Conservation (phyloP, 108 stramenopile species). For the Poteriospumella lacustris region DNA sequence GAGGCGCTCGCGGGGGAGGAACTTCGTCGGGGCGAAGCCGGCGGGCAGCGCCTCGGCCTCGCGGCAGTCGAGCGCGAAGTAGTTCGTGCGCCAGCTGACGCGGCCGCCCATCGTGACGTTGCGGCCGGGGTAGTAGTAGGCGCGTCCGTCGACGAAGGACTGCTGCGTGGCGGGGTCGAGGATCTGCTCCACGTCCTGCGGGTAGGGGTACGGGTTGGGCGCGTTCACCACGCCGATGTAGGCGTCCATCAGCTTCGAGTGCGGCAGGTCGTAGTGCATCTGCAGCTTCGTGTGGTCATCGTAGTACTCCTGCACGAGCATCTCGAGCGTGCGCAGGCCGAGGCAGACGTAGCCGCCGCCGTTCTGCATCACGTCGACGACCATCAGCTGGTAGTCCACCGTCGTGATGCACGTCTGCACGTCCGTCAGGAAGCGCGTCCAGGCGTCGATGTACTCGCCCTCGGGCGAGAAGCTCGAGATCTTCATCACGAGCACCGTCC, state of each 20-base stretch:
- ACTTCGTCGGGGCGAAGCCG: not conserved
- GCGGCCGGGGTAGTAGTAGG: conserved; percentile 12
- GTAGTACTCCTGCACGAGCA: not conserved
- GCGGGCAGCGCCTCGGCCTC: not conserved
- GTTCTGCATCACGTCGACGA: conserved; percentile 17
- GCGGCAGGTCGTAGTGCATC: conserved; percentile 12
- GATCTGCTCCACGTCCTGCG: conserved; percentile 4
- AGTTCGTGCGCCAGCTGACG: not conserved
- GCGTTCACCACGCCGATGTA: conserved; percentile 10
- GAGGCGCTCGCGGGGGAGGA: not conserved
- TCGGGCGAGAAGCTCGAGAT: not conserved
- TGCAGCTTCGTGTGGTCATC: conserved; percentile 5
- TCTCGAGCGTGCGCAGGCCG: not conserved
- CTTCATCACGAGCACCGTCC: not conserved
- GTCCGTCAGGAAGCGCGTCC: not conserved
- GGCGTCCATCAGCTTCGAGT: not conserved
- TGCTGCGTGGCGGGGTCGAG: not conserved
- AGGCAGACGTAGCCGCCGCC: conserved; percentile 14
- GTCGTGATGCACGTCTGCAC: not conserved
- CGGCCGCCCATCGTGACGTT: not conserved
- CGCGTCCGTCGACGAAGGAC: not conserved
- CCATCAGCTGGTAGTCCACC: not conserved
- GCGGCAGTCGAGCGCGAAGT: conserved; percentile 3
- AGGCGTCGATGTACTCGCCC: not conserved
- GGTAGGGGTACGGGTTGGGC: not conserved